Base-by-base conservation (phyloP, 768 basidiomycete species). In the Pisolithus sp. region DNA sequence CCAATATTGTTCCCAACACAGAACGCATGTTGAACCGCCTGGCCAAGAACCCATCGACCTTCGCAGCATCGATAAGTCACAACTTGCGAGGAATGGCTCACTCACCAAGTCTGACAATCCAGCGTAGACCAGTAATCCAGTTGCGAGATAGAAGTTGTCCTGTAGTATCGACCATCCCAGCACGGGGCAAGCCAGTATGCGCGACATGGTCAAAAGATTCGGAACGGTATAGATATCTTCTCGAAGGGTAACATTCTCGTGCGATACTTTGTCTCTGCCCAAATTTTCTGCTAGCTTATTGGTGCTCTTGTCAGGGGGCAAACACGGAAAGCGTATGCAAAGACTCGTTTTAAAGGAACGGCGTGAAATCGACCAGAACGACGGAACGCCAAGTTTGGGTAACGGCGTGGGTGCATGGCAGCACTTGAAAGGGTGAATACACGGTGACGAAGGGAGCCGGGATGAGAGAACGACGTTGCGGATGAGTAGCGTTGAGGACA, bases 161-260 rank as follows among this genome's bases (percentile, higher is more conserved):
- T 92, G 71, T 36, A 97, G 61, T 51, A 98, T 88, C 26, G 86
- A 82, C 81, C 88, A 96, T 5, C 90, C 95, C n/a, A 99, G 79
- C 12, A 87, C 73, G 9, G 96, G 96, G 64, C 93, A 96, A 0
- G 95, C 82, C 15, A 82, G 59, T 59, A 99, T 94, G 42, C 96
- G 80, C 2, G 92, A 93, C 21, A 84, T 61, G 1, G 96, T 98
- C 39, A 99, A 74, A 6, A 90, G 62, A 64, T 99, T 99, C 0
- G 96, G 96, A 31, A 95, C 58, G 1, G 96, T 99, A 72, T 96
- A 97, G 53, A 93, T 91, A 63, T 95, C 91, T 67, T 95, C 93
- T 57, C 79, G 77, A 9, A 77, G 58, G n/a, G 67, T 62, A 8
- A 62, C 64, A 48, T 73, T 74, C 47, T 53, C 53, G 46, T 38